Evolutionary conservation across 148 eudicot genomes (phyloP).

Genomic region (Drosera capensis): DNA sequence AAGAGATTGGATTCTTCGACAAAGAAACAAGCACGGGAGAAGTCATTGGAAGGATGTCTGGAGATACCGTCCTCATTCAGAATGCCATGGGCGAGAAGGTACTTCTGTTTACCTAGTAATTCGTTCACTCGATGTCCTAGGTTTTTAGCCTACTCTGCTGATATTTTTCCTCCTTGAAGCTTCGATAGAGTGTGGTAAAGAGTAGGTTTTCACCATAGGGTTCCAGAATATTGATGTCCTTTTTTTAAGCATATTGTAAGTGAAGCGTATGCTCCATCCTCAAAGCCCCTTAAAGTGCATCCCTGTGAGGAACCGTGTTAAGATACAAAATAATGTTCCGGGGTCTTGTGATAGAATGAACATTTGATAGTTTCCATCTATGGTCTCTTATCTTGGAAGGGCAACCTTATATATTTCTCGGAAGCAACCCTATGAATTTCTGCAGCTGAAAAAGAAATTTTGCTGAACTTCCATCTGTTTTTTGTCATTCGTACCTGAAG

Average conservation of each 20-base stretch:
- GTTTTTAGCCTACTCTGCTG: too few relatives aligned
- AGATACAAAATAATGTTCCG: too few relatives aligned
- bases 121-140: neutral
- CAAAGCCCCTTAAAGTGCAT: too few relatives aligned
- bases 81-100: constrained; percentile 40
- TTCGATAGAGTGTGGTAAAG: too few relatives aligned
- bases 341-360: too few relatives aligned
- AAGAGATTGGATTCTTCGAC: constrained; percentile 30
- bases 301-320: too few relatives aligned
- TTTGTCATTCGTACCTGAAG: neutral
- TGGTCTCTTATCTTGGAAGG: neutral
- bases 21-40: constrained; percentile 22
- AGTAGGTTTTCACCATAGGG: too few relatives aligned
- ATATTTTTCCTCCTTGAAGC: neutral
- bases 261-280: too few relatives aligned
- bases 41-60: constrained; percentile 23
- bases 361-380: too few relatives aligned
- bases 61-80: constrained; percentile 27
- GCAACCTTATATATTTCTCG: neutral
- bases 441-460: neutral
- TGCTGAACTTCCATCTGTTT: neutral
- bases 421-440: neutral
- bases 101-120: neutral
- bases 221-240: too few relatives aligned
- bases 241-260: too few relatives aligned